Base-by-base conservation (phyloP, 768 basidiomycete genomes). In the Daedaleopsis nitida region DNA sequence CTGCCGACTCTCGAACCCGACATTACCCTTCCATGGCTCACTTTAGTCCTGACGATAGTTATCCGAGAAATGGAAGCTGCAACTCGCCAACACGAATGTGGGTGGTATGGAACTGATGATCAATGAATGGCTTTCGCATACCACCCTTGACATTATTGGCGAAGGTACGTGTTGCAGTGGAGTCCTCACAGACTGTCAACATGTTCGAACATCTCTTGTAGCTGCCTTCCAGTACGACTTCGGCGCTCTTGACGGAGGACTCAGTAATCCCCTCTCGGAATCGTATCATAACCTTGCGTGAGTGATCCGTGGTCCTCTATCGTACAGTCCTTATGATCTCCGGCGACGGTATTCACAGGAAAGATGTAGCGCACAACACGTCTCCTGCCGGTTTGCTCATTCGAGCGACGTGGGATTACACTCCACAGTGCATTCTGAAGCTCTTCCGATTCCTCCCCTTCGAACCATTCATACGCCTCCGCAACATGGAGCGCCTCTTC, bases 241-340 rank as follows among this genome's bases (percentile, higher is more conserved):
- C 37, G 42, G 42, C 14, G 57, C 57, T 19, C 57, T 58, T 23
- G 48, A 66, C 49, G 39, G 51, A 14, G 23, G 34, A 17, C 27
- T 32, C 27, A 37, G 55, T 19, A 63, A 34, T 10, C 34, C 21
- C 14, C 14, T 65, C 24, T 14, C 48, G 9, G 49, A 65, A 45
- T 59, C 54, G 44, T 67, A 60, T 35, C 47, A 39, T 24, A 60
- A 54, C 39, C 24, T 62, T 32, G 60, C 60, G 65, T 62, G 27
- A 24, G 63, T 47, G 13, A 11, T 13, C 24, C 27, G 27, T 7
- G 27, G 27, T 32, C 27, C 27, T 32, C 27, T 7, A 32, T 32
- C 27, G 4, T 7, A 32, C 27, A 32, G 27, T 3, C 7, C 27
- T 32, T 32, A 32, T 32, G 27, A 32, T 32, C 27, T 32, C 27